Base-by-base conservation (phyloP, 306 rosid species). In the Trifolium pratense region DNA sequence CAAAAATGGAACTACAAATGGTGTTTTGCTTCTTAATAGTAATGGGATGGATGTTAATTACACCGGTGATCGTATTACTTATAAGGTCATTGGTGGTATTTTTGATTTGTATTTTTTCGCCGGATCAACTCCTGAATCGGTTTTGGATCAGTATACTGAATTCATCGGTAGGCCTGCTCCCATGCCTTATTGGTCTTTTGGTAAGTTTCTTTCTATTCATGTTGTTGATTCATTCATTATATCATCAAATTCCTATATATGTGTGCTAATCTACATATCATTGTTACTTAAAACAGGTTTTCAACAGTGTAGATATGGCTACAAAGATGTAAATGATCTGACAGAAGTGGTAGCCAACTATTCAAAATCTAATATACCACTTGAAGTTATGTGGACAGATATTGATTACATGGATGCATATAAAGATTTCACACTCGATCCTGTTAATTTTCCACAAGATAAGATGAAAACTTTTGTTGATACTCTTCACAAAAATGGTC, bases 301-400 rank as follows among this genome's bases (percentile, higher is more conserved):
- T 76, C 98, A 93, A 67, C 97, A 93, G 42, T 91, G 98, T 77
- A 84, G 92, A 63, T 89, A 9, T 0, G 97, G 98, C 74, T 93
- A 93, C 86, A 86, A 91, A 84, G 75, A 88, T 80, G 89, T 93
- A 52, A 67, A 68, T 2, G 98, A 91, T 36, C 0, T 93, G 18
- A 71, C 85, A 73, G 80, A 66, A 6, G 97, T 93, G 75, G 93
- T 89, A 66, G 79, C 89, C 62, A 87, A 87, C 76, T 91, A 93
- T 72, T 82, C 92, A 60, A 87, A 88, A 78, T 87, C 94, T 9
- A 14, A 25, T 0, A 93, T 93, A 77, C 98, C 96, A 62, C 97
- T 93, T 8, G 98, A 93, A 89, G 97, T 87, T 37, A 86, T 89
- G 81, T 93, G 98, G 97, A 90, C 98, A 8, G 97, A 93, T 74